These are phyloP conservation scores for Fusarium mundagurra DNA, from an alignment of 2,329 filamentous ascomycete species.

Conservation along the genomic window DNA sequence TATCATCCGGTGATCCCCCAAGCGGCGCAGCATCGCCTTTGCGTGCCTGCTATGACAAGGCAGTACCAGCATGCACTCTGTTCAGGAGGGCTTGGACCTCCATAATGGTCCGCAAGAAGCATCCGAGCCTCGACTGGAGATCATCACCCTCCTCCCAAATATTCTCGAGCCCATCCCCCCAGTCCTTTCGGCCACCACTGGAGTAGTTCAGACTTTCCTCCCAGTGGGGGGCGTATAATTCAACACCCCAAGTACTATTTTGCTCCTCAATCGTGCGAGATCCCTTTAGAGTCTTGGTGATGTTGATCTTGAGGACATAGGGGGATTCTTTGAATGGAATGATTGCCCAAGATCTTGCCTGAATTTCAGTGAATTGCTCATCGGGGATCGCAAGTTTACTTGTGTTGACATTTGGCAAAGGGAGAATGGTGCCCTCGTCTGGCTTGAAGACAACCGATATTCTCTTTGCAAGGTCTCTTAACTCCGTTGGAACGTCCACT, in stretches of 20 bases:
- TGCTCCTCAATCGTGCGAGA: constrained; percentile 19
- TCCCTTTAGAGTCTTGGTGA: constrained; percentile 44
- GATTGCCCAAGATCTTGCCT: constrained; percentile 41
- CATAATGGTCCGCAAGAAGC: constrained; percentile 46
- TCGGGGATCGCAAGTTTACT: constrained; percentile 9
- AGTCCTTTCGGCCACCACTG: constrained; percentile 43
- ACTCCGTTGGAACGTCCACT: constrained; percentile 23
- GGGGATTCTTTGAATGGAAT: constrained; percentile 46
- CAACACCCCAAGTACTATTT: constrained; percentile 45
- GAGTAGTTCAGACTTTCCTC: constrained; percentile 49
- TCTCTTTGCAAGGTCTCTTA: constrained; percentile 35
- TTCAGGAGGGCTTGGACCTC: constrained; percentile 45
- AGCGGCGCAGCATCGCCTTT: constrained; percentile 10
- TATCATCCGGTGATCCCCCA: background rate
- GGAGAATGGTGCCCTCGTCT: constrained; percentile 14
- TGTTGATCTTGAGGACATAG: constrained; percentile 48
- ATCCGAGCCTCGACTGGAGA: constrained; percentile 42
- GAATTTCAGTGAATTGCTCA: constrained; percentile 28
- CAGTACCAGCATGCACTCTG: constrained; percentile 11
- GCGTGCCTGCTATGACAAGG: constrained; percentile 6
- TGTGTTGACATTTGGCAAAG: constrained; percentile 20
- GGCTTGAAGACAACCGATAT: constrained; percentile 28
- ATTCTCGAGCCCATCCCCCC: constrained; percentile 43
- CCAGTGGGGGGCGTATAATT: constrained; percentile 50
- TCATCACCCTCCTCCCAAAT: constrained; percentile 47